Conservation (phyloP, 768 basidiomycete genomes). For the Xerocomus spinulosus region DNA sequence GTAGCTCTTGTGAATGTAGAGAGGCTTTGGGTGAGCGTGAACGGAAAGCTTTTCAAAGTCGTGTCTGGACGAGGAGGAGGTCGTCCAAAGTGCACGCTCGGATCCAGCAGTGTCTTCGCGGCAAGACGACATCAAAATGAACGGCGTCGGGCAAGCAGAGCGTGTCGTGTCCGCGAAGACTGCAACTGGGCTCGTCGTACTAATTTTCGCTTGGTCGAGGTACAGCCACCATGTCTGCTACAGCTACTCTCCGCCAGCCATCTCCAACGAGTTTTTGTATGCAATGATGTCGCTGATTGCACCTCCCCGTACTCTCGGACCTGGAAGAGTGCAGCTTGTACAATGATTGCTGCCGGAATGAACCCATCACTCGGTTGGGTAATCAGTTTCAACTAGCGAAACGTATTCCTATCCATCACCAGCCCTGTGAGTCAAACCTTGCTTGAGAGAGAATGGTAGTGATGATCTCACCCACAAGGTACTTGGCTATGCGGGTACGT, state of each 20-base stretch:
- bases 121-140: constrained; percentile 16
- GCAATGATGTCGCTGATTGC: background rate
- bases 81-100: constrained; percentile 44
- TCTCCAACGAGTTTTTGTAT: too few relatives aligned
- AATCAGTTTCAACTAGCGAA: constrained; percentile 32
- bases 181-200: background rate
- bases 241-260: background rate
- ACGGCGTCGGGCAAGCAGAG: background rate
- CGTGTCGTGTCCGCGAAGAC: background rate
- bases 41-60: constrained; percentile 38
- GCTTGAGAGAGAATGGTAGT: background rate
- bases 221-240: constrained; percentile 1
- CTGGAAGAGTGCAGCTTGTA: background rate
- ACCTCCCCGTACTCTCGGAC: background rate
- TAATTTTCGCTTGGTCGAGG: constrained; percentile 1
- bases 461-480: background rate
- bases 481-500: background rate
- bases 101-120: constrained; percentile 9
- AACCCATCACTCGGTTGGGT: background rate
- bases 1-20: constrained; percentile 32
- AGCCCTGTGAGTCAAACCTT: background rate
- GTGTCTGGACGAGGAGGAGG: constrained; percentile 53
- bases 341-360: background rate
- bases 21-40: constrained; percentile 12
- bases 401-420: constrained; percentile 9